Conservation (phyloP, 1,139 yeast species). For the Debaryomyces coudertii region DNA sequence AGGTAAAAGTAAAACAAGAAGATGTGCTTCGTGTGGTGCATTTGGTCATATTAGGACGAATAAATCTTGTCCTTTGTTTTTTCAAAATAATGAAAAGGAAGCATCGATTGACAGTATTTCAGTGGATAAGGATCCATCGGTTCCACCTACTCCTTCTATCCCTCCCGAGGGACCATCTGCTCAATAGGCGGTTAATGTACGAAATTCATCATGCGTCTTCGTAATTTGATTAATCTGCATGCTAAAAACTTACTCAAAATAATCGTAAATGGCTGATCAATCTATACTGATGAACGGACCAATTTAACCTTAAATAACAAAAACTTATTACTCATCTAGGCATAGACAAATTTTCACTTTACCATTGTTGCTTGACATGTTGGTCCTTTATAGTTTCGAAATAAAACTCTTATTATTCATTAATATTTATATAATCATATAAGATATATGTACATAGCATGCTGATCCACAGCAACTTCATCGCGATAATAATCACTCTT, state of each 20-base stretch:
- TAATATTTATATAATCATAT: background rate
- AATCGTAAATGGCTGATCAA: too few species aligned
- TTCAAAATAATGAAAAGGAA: conserved; percentile 28
- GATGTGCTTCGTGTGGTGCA: conserved; percentile 95
- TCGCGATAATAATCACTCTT: background rate
- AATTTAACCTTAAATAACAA: too few species aligned
- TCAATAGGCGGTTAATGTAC: background rate
- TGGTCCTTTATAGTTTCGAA: background rate
- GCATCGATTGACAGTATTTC: background rate
- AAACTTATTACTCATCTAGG: too few species aligned
- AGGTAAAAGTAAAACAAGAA: conserved; percentile 77
- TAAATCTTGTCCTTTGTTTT: conserved; percentile 83
- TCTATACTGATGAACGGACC: too few species aligned
- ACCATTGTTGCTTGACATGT: too few species aligned
- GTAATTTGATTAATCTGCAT: too few species aligned
- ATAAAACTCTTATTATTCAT: background rate
- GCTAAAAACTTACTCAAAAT: too few species aligned
- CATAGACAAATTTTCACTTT: too few species aligned
- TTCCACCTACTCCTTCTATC: background rate
- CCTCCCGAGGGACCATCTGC: background rate
- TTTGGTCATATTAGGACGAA: conserved; percentile 93
- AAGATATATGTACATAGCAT: background rate
- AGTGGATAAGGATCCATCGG: background rate
- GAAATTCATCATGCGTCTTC: background rate
- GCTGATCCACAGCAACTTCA: background rate